These are phyloP conservation scores for Phytophthora tubulina DNA, from an alignment of 352 stramenopile species.

Conservation along the genomic window DNA sequence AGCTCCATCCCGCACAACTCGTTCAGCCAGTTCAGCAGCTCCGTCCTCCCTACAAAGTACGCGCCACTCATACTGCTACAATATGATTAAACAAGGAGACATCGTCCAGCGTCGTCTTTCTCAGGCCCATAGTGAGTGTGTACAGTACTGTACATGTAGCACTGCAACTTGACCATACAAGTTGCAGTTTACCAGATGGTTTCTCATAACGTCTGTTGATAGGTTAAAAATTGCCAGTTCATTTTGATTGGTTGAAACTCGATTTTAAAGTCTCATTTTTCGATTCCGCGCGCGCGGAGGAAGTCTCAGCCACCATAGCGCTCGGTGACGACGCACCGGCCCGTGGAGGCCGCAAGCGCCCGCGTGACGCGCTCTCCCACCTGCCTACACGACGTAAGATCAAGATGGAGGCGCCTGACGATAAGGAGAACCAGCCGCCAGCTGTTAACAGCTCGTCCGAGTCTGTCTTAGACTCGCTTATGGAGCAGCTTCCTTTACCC, in stretches of 20 bases:
- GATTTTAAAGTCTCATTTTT: neutral
- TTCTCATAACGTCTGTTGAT: neutral
- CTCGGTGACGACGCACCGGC: constrained; percentile 14
- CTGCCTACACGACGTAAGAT: constrained; percentile 42
- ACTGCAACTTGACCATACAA: too few species aligned
- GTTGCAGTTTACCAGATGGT: too few species aligned
- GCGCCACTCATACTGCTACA: constrained; percentile 48
- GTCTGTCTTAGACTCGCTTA: constrained; percentile 17
- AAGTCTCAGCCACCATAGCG: constrained; percentile 18
- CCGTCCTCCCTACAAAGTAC: constrained; percentile 92
- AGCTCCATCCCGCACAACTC: constrained; percentile 92
- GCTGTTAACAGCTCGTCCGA: neutral
- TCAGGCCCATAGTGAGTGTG: neutral
- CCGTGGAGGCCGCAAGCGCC: constrained; percentile 43
- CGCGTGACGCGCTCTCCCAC: constrained; percentile 37
- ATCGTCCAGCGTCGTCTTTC: constrained; percentile 12
- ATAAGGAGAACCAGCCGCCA: constrained; percentile 60
- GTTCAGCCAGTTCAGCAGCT: constrained; percentile 99
- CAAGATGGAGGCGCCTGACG: constrained; percentile 34
- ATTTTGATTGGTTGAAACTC: constrained; percentile 5
- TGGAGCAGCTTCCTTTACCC: constrained; percentile 25
- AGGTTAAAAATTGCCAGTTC: neutral
- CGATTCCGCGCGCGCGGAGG: constrained; percentile 1
- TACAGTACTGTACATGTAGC: too few species aligned
- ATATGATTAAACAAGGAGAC: neutral